Evolutionary conservation across 2,329 filamentous ascomycete species (phyloP), one percentile per base, ranked within the genome.

Genomic region (Lithohypha guttulata): DNA sequence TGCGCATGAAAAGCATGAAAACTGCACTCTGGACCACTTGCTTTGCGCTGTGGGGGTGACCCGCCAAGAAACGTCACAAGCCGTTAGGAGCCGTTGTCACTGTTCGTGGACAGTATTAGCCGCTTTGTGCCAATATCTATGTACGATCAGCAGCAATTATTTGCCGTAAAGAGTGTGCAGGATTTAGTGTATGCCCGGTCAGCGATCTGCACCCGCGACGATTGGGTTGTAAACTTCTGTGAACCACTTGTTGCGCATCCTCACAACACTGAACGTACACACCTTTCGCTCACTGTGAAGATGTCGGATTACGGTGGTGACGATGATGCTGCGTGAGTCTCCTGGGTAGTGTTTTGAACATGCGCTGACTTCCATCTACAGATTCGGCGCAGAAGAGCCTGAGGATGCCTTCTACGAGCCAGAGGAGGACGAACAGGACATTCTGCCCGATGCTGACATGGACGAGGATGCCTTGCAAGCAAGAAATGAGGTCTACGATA

Each of bases 231-330:
- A n/a, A n/a, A n/a, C n/a, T n/a, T n/a, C n/a, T n/a, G n/a, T n/a
- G n/a, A n/a, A n/a, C n/a, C n/a, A n/a, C n/a, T n/a, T n/a, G n/a
- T n/a, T n/a, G n/a, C n/a, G n/a, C n/a, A n/a, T n/a, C n/a, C n/a
- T n/a, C n/a, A n/a, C n/a, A n/a, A n/a, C n/a, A n/a, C n/a, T n/a
- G n/a, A n/a, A n/a, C n/a, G n/a, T n/a, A n/a, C n/a, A n/a, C n/a
- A n/a, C n/a, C n/a, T n/a, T n/a, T n/a, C n/a, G n/a, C n/a, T n/a
- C n/a, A n/a, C n/a, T n/a, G n/a, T 28, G 4, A 40, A 20, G 34
- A 84, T 85, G 81, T 85, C 80, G 62, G 80, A 84, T 64, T 79
- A 78, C 64, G 79, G 77, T 52, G 75, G 79, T 54, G 74, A 80
- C 51, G 75, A 76, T 55, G 69, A 68, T 51, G 70, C 64, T 51